Base-by-base conservation (phyloP, 2,329 filamentous ascomycete genomes). In the Mariannaea sp. region DNA sequence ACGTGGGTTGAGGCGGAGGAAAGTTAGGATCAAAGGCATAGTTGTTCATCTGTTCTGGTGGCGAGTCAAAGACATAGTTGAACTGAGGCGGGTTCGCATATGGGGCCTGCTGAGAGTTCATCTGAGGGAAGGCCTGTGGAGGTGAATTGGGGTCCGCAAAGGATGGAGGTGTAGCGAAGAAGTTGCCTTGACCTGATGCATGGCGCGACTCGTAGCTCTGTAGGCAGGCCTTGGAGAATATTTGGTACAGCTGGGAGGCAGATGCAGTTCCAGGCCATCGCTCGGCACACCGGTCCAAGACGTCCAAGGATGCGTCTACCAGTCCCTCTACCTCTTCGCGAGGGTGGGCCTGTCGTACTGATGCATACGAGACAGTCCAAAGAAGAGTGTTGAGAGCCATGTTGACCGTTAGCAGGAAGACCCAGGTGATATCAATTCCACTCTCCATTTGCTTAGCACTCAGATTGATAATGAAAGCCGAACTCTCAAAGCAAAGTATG, bases 251-350 rank as follows among this genome's bases (percentile, higher is more conserved):
- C 62, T 94, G 85, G 8, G 90, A 85, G 3, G 92, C 92, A 13
- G 91, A 89, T 32, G 86, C 83, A 2, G 93, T 92, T 9, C 93
- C 94, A 1, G 94, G 94, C 94, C 94, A 97, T 55, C 92, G 82
- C 66, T 93, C 89, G 0, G 89, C 88, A 52, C 90, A 92, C 51
- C 88, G 83, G 53, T 87, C 82, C 55, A 97, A 87, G 4, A 89
- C 88, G 46, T 92, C 87, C 53, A 97, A 77, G 0, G 90, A 89
- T 16, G 86, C 81, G 41, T 86, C 80, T 36, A 96, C 80, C 60
- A 94, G 82, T 20, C 83, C 78, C 65, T 93, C 86, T 0, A 96
- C 87, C 58, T 94, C 87, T 38, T 91, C 85, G 16, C 86, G 84
- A 4, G 81, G 71, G 68, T 96, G 88, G 14, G 83, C 77, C 48